Conservation (phyloP, 2,329 filamentous ascomycete species). For the Epichloe uncinata region DNA sequence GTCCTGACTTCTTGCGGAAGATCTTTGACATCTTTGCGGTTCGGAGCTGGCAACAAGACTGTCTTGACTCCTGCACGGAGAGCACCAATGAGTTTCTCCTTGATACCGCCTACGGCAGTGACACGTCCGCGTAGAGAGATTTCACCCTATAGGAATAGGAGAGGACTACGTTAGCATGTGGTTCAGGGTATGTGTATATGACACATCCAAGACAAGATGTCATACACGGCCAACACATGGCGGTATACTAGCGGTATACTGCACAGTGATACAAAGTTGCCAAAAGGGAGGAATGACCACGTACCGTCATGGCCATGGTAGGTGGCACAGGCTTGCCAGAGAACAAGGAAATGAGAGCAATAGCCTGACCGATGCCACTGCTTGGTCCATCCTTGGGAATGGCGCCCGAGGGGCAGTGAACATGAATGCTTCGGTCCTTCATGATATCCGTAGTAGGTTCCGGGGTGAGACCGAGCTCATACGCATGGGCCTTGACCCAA, state of each 20-base stretch:
- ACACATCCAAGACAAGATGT: background rate
- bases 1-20: constrained; percentile 76
- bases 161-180: background rate
- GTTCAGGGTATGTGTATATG: background rate
- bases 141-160: constrained; percentile 34
- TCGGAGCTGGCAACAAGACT: constrained; percentile 75
- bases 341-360: constrained; percentile 86
- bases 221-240: background rate
- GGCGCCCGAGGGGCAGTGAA: constrained; percentile 88
- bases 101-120: constrained; percentile 91
- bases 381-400: constrained; percentile 86
- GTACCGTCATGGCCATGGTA: constrained; percentile 85
- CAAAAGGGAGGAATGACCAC: constrained; percentile 12
- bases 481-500: constrained; percentile 96
- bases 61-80: constrained; percentile 88
- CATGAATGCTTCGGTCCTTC: constrained; percentile 86
- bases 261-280: background rate
- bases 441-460: constrained; percentile 84
- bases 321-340: constrained; percentile 75
- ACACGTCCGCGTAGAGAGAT: constrained; percentile 77
- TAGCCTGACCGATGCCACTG: constrained; percentile 85
- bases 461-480: constrained; percentile 70
- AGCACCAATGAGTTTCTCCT: constrained; percentile 95
- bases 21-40: constrained; percentile 85
- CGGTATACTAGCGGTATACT: background rate